Base-by-base conservation (phyloP, 139 green algal species). In the Deuterostichococcus epilithicus region DNA sequence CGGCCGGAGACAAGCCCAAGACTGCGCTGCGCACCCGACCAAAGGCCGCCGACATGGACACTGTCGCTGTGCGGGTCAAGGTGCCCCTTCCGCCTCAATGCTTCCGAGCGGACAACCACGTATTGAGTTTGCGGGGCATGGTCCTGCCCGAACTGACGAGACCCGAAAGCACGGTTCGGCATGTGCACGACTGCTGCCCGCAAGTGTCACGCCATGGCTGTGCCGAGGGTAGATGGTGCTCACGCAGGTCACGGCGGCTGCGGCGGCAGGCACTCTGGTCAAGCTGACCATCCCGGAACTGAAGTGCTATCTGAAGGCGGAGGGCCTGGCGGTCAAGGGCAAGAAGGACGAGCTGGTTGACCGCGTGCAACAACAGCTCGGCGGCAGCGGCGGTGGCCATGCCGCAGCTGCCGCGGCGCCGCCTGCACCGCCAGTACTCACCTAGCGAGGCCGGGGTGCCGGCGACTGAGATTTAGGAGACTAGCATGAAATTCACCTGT, bases 311-410 rank as follows among this genome's bases (percentile, higher is more conserved):
- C 73, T 90, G 34, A 83, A 83, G 44, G 83, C 77, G 18, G 68
- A 75, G 23, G 87, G 84, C 80, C 80, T 85, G 76, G 75, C 85
- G 1, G 74, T 92, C 33, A 84, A 85, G 20, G 88, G 88, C 67
- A 93, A 93, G 82, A 93, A 93, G 68, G 77, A 70, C 0, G 88
- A 93, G 6, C 77, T 93, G 66, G 74, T 92, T 33, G 69, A 78
- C 1, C 70, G 88, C 36, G 67, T 93, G 65, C 74, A 79, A 70
- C 34, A 35, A 13, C 34, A 70, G 22, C 65, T 90, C 26, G 63
- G 26, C 28, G 74, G 59, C 37, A 15, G 23, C 2, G 30, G n/a
- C 8, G 34, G 6, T 72, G 52, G 1, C 32, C 8, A 8, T 52
- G 42, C 42, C 13, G 42, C 13, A 23, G 42, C 10, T 13, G 42